Evolutionary conservation across 2,329 filamentous ascomycete species (phyloP).

Genomic region (Fusarium poae): DNA sequence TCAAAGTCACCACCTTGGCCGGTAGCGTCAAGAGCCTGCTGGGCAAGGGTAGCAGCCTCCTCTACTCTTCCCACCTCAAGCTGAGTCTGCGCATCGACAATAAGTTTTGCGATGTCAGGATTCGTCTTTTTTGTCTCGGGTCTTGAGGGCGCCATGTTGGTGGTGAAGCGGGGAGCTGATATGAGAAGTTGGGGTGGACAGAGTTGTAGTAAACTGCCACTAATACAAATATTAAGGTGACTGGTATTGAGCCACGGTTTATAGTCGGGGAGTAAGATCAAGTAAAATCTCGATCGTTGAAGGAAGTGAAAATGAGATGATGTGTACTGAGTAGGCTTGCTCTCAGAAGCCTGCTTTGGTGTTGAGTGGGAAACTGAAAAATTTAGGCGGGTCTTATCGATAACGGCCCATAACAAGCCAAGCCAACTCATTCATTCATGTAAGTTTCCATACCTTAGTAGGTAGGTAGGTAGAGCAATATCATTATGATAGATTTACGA

Average conservation of each 20-base stretch:
- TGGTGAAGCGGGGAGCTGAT: slow-evolving; percentile 22
- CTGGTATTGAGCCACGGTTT: neutral
- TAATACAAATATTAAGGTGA: neutral
- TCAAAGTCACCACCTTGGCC: slow-evolving; percentile 63
- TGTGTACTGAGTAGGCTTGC: slow-evolving; percentile 22
- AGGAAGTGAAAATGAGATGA: slow-evolving; percentile 13
- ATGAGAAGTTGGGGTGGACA: slow-evolving; percentile 2
- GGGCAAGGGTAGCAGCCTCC: slow-evolving; percentile 57
- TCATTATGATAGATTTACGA: neutral
- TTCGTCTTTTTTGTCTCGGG: slow-evolving; percentile 55
- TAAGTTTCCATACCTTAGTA: too few species aligned
- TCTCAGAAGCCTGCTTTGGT: slow-evolving; percentile 37
- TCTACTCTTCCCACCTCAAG: slow-evolving; percentile 59
- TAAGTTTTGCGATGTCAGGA: slow-evolving; percentile 51
- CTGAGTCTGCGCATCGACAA: slow-evolving; percentile 58
- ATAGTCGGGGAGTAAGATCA: neutral
- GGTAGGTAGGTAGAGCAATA: too few species aligned
- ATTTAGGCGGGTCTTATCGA: slow-evolving; percentile 52
- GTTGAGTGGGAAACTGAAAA: slow-evolving; percentile 49
- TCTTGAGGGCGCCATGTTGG: slow-evolving; percentile 58
- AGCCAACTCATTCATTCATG: slow-evolving; percentile 1
- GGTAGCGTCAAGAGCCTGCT: slow-evolving; percentile 59
- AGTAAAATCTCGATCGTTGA: slow-evolving; percentile 5
- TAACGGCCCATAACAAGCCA: slow-evolving; percentile 38
- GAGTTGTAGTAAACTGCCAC: neutral